Percentiles rank a stretch among this genome's conserved stretches.
phyloP scores from a whole-genome alignment of 140 eudicot genomes.

The Erigeron philadelphicus region DNA sequence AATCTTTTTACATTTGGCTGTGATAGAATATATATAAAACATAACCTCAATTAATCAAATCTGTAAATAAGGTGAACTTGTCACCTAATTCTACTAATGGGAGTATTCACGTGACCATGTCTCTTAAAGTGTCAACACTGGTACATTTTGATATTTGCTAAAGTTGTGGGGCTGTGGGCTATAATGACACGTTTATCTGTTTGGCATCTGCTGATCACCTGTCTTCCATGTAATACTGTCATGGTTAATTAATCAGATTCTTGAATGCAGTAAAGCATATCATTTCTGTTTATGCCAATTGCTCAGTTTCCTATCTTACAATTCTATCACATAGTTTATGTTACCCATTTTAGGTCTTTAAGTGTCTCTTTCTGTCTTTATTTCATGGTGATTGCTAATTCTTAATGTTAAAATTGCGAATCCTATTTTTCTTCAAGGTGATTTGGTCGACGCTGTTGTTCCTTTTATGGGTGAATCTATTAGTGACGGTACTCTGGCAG shows the following conservation, averaged over 20 bases:
- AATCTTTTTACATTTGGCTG: too few species aligned
- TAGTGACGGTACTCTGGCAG: constrained; percentile 81
- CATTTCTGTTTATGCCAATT: background rate
- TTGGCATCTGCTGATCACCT: constrained; percentile 4
- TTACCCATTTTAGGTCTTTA: too few species aligned
- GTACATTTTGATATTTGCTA: background rate
- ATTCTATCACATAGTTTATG: constrained; percentile 6
- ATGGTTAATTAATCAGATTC: background rate
- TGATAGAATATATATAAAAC: too few species aligned
- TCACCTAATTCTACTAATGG: background rate
- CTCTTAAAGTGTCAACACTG: background rate
- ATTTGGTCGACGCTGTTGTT: constrained; percentile 82
- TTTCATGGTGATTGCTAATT: constrained; percentile 3
- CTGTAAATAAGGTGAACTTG: too few species aligned
- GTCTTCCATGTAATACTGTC: constrained; percentile 10
- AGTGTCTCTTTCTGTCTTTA: background rate
- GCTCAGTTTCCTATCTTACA: background rate
- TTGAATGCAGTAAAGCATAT: constrained; percentile 14
- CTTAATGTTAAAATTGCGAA: constrained; percentile 7
- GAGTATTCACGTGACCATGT: background rate
- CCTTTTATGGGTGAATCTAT: constrained; percentile 98
- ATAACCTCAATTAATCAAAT: too few species aligned
- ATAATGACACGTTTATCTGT: background rate
- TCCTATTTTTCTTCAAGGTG: constrained; percentile 41
- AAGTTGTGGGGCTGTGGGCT: constrained; percentile 18